phyloP scores from a whole-genome alignment of 768 basidiomycete genomes.

The Lentinula edodes region DNA sequence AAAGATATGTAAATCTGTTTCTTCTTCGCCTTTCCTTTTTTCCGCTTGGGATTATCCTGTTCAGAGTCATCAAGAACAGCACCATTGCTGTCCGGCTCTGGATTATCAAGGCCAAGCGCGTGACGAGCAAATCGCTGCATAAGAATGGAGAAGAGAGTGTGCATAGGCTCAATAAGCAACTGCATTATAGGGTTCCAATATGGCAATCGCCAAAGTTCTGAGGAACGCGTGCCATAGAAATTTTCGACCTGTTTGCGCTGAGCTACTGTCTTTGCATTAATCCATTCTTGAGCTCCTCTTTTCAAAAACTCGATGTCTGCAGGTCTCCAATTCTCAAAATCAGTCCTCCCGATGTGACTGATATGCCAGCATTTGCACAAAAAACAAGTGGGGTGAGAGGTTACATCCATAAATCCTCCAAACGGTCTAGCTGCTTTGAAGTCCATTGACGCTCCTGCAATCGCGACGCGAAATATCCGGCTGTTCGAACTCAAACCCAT shows the following conservation, averaged over 20 bases:
- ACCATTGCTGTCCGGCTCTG: not conserved
- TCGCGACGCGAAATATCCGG: slow-evolving; percentile 1
- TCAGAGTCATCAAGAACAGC: not conserved
- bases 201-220: slow-evolving; percentile 22
- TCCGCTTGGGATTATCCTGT: no score
- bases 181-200: slow-evolving; percentile 24
- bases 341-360: not conserved
- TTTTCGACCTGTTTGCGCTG: slow-evolving; percentile 11
- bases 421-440: not conserved
- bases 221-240: slow-evolving; percentile 16
- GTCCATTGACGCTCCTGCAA: not conserved
- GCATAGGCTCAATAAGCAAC: slow-evolving; percentile 31
- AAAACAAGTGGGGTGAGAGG: not conserved
- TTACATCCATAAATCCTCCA: not conserved
- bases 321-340: slow-evolving; percentile 12
- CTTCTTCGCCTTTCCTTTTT: no score
- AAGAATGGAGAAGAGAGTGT: slow-evolving; percentile 9
- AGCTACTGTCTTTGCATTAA: slow-evolving; percentile 11
- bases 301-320: slow-evolving; percentile 9
- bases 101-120: no score
- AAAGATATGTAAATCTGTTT: no score
- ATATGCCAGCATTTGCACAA: not conserved
- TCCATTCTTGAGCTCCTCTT: slow-evolving; percentile 15
- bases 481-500: not conserved
- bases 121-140: not conserved